phyloP scores from a whole-genome alignment of 768 basidiomycete species.

The Tricholoma sp. region DNA sequence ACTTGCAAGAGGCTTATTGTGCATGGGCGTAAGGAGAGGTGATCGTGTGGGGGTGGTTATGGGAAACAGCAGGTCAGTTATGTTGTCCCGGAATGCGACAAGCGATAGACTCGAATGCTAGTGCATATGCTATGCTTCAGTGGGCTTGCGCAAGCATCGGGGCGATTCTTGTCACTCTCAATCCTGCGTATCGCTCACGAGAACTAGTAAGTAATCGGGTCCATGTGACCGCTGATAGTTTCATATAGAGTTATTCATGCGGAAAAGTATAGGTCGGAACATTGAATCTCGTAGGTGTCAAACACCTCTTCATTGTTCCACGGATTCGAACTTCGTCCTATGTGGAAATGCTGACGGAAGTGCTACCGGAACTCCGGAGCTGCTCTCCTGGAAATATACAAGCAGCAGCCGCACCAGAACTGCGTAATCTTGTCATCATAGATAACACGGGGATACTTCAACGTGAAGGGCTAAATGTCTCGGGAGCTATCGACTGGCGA shows the following conservation, averaged over 20 bases:
- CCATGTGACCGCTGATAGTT: too few species aligned
- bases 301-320: conserved; percentile 71
- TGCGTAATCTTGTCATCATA: conserved; percentile 62
- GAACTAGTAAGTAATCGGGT: conserved; percentile 52
- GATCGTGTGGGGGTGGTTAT: conserved; percentile 78
- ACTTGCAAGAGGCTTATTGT: conserved; percentile 63
- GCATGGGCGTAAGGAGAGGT: conserved; percentile 67
- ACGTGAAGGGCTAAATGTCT: conserved; percentile 35
- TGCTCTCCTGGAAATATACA: conserved; percentile 52
- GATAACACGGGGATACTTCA: conserved; percentile 47
- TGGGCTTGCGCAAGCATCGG: conserved; percentile 86
- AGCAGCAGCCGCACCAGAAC: conserved; percentile 51
- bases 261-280: conserved; percentile 43
- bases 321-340: conserved; percentile 62
- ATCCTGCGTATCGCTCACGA: conserved; percentile 70
- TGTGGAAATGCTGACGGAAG: conserved; percentile 50
- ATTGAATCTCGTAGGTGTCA: conserved; percentile 58
- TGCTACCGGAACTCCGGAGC: conserved; percentile 49
- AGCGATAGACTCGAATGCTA: conserved; percentile 19
- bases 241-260: neutral
- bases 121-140: conserved; percentile 75
- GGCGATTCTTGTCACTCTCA: conserved; percentile 79
- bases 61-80: conserved; percentile 75
- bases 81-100: neutral
- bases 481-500: conserved; percentile 61